A percentile compares a stretch with the other conserved stretches of the same genome.
phyloP scores from a whole-genome alignment of 148 eudicot species.

The Drosera capensis region DNA sequence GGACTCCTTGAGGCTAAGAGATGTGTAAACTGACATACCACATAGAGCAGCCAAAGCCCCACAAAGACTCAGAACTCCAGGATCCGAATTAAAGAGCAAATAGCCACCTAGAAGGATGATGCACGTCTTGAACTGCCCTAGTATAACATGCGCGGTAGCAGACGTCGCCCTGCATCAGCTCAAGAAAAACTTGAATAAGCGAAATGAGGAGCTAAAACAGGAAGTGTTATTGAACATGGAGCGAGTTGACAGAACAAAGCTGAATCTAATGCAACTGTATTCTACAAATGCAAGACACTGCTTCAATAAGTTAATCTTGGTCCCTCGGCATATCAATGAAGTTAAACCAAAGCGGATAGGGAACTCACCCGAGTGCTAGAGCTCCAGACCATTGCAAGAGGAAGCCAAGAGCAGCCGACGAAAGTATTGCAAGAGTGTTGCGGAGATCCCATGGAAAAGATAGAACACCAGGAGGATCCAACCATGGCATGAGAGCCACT shows the following conservation, averaged over 20 bases:
- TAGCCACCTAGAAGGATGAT: constrained; percentile 76
- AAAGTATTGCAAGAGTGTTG: constrained; percentile 35
- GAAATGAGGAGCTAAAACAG: neutral
- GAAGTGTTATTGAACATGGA: neutral
- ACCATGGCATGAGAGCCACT: constrained; percentile 61
- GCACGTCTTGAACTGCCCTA: constrained; percentile 91
- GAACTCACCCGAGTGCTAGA: constrained; percentile 67
- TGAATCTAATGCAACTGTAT: neutral
- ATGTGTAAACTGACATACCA: constrained; percentile 80
- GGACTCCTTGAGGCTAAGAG: constrained; percentile 36
- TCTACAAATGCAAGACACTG: neutral
- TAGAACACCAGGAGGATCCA: constrained; percentile 79
- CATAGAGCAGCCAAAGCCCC: constrained; percentile 61
- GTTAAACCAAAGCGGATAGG: neutral
- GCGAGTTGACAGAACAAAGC: neutral
- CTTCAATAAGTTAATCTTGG: neutral
- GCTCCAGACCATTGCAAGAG: constrained; percentile 92
- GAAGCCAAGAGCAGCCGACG: constrained; percentile 71
- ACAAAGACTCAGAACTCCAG: constrained; percentile 58
- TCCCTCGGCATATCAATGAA: too few species aligned
- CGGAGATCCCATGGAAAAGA: constrained; percentile 55
- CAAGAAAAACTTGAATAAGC: neutral
- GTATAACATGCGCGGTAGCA: constrained; percentile 73
- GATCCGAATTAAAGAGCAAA: constrained; percentile 56
- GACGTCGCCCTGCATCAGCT: constrained; percentile 61